Evolutionary conservation across 441 rosid genomes (phyloP), one percentile per base, ranked within the genome.

Genomic region (Omphalea diandra): DNA sequence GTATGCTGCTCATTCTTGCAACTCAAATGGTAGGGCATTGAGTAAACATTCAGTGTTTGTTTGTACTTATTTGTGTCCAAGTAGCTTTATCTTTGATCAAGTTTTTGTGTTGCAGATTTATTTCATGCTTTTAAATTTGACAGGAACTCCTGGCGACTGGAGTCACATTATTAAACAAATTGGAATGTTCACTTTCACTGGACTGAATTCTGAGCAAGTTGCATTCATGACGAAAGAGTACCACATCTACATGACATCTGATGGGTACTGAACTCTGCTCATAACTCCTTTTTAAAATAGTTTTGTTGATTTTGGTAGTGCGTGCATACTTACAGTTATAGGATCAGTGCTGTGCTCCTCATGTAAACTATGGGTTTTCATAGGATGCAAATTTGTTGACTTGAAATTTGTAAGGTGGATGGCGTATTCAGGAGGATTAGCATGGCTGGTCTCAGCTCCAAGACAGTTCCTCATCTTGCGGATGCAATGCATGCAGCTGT

Each of bases 121-220:
- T 35, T 41, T 31, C 29, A 14, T 61, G 12, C n/a, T 59, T 26
- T 9, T 2, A 49, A 27, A 32, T 69, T 56, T 68, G 69, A 52
- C 82, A 94, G 98, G 94, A 47, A 94, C 98, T 18, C 97, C 99
- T 12, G 98, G 98, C 68, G 91, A 92, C 75, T 94, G 99, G 99
- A 91, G 88, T 83, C 97, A 92, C 83, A 92, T 94, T 64, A 81
- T 88, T 69, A 89, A 88, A 72, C 99, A 92, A 84, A 91, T 90
- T 12, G 99, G 99, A 63, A 94, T 94, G 99, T 92, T 90, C 64
- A 94, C 94, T 22, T 94, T 94, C 86, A 89, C 98, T 15, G 99
- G 99, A 47, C 70, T 90, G 78, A 92, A 84, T 79, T 77, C 89
- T 12, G 64, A 86, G 72, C 97, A 90, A 81, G 97, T 90, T 40